Conservation (phyloP, 305 asterid species). For the Plantago lanceolata region DNA sequence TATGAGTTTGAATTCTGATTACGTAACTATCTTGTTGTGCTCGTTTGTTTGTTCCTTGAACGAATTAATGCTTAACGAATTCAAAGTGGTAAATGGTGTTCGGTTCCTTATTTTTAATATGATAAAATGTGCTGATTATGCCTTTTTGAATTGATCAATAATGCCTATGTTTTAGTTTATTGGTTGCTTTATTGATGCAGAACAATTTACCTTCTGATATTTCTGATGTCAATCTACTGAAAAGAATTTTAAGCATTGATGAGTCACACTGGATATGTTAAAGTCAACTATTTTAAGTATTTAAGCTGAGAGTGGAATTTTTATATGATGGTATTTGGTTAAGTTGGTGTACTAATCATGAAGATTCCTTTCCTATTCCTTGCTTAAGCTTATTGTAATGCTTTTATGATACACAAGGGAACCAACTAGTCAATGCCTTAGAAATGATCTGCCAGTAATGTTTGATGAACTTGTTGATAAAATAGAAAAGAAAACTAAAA, state of each 20-base stretch:
- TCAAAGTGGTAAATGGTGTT: too few relatives aligned
- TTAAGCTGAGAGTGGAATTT: neutral
- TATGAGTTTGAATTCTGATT: neutral
- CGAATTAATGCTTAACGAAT: neutral
- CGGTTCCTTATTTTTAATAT: neutral
- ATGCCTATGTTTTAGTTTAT: neutral
- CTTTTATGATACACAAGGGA: neutral
- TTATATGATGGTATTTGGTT: neutral
- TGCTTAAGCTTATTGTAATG: conserved; percentile 1
- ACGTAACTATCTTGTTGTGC: neutral
- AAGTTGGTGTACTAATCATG: neutral
- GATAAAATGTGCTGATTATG: neutral
- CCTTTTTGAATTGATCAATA: neutral
- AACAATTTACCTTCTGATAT: neutral
- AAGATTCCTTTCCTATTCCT: neutral
- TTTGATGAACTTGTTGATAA: neutral
- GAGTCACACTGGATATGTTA: neutral
- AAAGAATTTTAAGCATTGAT: neutral
- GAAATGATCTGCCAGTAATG: neutral
- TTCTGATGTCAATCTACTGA: neutral
- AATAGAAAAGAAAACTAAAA: neutral
- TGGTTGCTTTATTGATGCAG: neutral
- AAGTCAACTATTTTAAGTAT: neutral
- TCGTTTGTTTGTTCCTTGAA: neutral
- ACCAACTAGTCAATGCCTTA: neutral